phyloP scores from a whole-genome alignment of 1,284 basidiomycete genomes.

The Trichosporon sp. region DNA sequence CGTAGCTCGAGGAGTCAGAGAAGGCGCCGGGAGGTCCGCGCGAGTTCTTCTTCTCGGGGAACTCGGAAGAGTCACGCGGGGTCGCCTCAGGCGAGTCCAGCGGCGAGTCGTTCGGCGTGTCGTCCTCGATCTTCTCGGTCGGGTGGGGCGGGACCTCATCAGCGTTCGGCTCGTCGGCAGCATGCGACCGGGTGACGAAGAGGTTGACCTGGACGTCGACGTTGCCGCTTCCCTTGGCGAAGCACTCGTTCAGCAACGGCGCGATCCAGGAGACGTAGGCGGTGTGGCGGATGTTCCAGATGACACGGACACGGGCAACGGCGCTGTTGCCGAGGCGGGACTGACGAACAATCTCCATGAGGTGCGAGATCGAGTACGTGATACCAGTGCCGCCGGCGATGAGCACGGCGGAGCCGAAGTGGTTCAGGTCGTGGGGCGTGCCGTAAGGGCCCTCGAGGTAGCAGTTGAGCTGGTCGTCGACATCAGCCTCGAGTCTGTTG shows the following conservation, averaged over 20 bases:
- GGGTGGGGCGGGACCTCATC: background rate
- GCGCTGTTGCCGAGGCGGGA: slow-evolving; percentile 27
- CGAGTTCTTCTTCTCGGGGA: slow-evolving; percentile 6
- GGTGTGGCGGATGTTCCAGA: slow-evolving; percentile 34
- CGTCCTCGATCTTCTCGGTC: background rate
- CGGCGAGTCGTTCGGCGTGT: background rate
- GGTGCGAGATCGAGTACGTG: slow-evolving; percentile 34
- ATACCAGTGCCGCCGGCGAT: slow-evolving; percentile 43
- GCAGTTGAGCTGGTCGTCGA: slow-evolving; percentile 21
- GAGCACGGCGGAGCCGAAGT: slow-evolving; percentile 10
- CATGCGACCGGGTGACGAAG: slow-evolving; percentile 19
- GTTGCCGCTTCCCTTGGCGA: slow-evolving; percentile 11
- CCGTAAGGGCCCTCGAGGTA: slow-evolving; percentile 47
- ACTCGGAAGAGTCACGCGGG: background rate
- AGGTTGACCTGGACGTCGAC: slow-evolving; percentile 20
- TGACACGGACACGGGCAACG: slow-evolving; percentile 29
- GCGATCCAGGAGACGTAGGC: slow-evolving; percentile 24
- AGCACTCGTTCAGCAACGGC: slow-evolving; percentile 15
- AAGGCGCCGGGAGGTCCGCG: background rate
- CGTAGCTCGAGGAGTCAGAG: background rate
- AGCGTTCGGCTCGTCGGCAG: slow-evolving; percentile 12
- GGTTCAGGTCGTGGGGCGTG: slow-evolving; percentile 17
- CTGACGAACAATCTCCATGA: slow-evolving; percentile 31
- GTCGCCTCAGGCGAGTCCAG: slow-evolving; percentile 1
- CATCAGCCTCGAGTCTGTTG: slow-evolving; percentile 19